phyloP scores from a whole-genome alignment of 257 asterid genomes.

The Coffea canephora region DNA sequence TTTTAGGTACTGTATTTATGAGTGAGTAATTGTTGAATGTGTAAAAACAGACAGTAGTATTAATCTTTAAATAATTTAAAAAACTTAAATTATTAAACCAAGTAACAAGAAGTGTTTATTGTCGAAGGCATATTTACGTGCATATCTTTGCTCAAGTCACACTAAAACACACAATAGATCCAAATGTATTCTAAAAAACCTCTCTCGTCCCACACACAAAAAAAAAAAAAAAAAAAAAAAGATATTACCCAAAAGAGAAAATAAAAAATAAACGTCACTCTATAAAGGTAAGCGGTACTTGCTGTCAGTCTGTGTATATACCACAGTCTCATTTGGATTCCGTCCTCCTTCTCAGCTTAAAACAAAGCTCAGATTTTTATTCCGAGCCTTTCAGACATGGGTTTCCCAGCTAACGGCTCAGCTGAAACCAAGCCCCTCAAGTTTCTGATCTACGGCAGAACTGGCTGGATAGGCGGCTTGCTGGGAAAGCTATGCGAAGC shows the following conservation, averaged over 20 bases:
- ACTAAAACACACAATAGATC: conserved; percentile 3
- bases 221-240: too few relatives aligned
- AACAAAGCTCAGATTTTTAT: background rate
- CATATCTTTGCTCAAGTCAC: too few relatives aligned
- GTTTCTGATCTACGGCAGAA: conserved; percentile 79
- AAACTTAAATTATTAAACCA: too few relatives aligned
- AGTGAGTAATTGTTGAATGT: too few relatives aligned
- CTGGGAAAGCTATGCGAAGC: conserved; percentile 82
- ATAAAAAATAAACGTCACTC: background rate
- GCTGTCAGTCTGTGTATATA: background rate
- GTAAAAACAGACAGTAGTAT: too few relatives aligned
- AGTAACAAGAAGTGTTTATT: too few relatives aligned
- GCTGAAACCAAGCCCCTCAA: conserved; percentile 41
- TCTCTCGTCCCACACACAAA: background rate
- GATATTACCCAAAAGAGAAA: background rate
- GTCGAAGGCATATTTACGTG: too few relatives aligned
- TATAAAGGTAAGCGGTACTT: background rate
- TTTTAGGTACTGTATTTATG: too few relatives aligned
- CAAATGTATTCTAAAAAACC: background rate
- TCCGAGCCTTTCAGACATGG: conserved; percentile 34
- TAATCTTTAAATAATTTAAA: too few relatives aligned
- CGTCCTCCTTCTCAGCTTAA: background rate
- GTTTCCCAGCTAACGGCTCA: conserved; percentile 62
- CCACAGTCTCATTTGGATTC: background rate
- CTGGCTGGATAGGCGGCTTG: conserved; percentile 87